Percentiles rank a stretch among this genome's conserved stretches.
These are phyloP conservation scores for Sugiyamaella neomexicana DNA, from an alignment of 1,139 yeast species.

Conservation along the genomic window DNA sequence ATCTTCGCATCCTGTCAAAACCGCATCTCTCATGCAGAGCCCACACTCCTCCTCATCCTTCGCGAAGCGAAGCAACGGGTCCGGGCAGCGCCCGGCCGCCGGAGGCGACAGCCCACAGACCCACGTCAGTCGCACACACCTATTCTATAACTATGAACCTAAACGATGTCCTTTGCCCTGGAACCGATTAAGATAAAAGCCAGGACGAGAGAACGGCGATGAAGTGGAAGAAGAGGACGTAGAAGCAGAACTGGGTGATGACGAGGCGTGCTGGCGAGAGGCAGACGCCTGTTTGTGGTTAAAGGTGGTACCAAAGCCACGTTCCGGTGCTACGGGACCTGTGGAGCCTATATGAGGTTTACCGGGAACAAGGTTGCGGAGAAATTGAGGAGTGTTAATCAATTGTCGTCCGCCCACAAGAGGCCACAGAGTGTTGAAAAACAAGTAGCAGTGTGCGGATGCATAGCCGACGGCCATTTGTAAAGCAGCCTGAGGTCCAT, in stretches of 20 bases:
- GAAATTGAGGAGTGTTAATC: slow-evolving; percentile 32
- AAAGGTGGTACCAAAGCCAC: slow-evolving; percentile 10
- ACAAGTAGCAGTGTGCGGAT: slow-evolving; percentile 41
- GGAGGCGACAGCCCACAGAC: too few relatives aligned
- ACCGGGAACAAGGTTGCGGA: slow-evolving; percentile 28
- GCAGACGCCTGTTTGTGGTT: slow-evolving; percentile 4
- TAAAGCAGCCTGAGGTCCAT: slow-evolving; percentile 34
- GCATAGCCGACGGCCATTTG: slow-evolving; percentile 38
- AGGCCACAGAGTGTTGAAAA: slow-evolving; percentile 33
- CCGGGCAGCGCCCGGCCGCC: slow-evolving; percentile 5
- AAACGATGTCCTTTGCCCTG: slow-evolving; percentile 34
- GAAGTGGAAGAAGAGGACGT: slow-evolving; percentile 1
- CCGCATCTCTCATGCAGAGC: too few relatives aligned
- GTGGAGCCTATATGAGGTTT: slow-evolving; percentile 6
- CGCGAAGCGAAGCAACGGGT: too few relatives aligned
- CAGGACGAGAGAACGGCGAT: neutral
- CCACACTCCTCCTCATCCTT: too few relatives aligned
- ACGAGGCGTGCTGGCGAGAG: neutral
- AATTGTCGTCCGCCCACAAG: slow-evolving; percentile 30
- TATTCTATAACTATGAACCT: slow-evolving; percentile 29
- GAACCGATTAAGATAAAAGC: slow-evolving; percentile 16
- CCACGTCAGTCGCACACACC: neutral
- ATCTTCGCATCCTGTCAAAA: too few relatives aligned
- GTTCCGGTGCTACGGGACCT: neutral
- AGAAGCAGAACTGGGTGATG: too few relatives aligned